These are phyloP conservation scores for Citrus hindsii DNA, from an alignment of 345 rosid genomes.

Conservation along the genomic window DNA sequence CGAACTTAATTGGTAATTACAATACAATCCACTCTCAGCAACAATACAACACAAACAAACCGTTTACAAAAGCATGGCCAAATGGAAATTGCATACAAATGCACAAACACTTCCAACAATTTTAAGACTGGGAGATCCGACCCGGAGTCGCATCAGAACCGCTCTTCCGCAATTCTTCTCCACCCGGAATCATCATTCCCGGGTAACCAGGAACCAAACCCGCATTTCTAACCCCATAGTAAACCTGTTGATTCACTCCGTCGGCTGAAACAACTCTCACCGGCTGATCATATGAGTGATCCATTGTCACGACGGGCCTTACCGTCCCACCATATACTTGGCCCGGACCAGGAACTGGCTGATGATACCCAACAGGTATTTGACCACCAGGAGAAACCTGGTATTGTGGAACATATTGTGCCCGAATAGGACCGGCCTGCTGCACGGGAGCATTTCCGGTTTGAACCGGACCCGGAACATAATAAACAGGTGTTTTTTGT, in stretches of 20 bases:
- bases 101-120: neutral
- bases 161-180: conserved; percentile 44
- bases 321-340: conserved; percentile 53
- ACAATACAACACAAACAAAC: neutral
- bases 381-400: conserved; percentile 36
- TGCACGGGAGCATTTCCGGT: conserved; percentile 48
- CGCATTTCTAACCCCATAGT: conserved; percentile 56
- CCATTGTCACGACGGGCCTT: conserved; percentile 42
- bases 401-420: conserved; percentile 59
- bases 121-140: conserved; percentile 33
- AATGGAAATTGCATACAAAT: neutral
- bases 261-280: conserved; percentile 36
- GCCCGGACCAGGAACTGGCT: conserved; percentile 41
- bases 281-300: conserved; percentile 34
- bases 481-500: conserved; percentile 61
- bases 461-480: conserved; percentile 50
- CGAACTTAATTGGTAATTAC: neutral
- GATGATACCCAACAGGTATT: conserved; percentile 66
- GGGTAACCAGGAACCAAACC: conserved; percentile 51
- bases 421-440: conserved; percentile 42
- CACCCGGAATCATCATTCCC: conserved; percentile 57
- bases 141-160: conserved; percentile 42
- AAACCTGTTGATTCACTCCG: conserved; percentile 50
- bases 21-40: too few relatives aligned
- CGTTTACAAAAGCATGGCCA: neutral